phyloP scores from a whole-genome alignment of 768 basidiomycete genomes.

The Dacryopinax primogenitus region DNA sequence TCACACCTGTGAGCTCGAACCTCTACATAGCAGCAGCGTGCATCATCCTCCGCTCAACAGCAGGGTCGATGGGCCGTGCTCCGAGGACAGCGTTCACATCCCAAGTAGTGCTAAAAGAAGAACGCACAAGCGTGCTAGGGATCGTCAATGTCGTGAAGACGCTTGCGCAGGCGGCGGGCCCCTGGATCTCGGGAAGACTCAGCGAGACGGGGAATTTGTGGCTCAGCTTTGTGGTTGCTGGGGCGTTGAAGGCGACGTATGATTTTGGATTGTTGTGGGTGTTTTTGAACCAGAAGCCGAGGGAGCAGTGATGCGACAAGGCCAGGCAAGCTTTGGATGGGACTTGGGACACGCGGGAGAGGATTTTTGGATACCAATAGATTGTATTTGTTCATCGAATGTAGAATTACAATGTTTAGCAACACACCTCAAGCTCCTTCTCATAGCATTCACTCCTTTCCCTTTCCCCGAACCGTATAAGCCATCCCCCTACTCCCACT shows the following conservation, averaged over 20 bases:
- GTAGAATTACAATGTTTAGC: too few species aligned
- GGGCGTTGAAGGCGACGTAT: constrained; percentile 17
- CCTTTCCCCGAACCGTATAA: neutral
- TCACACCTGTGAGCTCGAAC: constrained; percentile 17
- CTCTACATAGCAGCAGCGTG: constrained; percentile 16
- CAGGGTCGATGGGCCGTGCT: constrained; percentile 22
- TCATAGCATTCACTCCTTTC: too few species aligned
- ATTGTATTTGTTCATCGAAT: too few species aligned
- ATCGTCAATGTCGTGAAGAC: constrained; percentile 20
- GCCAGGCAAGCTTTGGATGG: too few species aligned
- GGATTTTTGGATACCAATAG: too few species aligned
- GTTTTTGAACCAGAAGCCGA: constrained; percentile 13
- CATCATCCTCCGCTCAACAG: constrained; percentile 18
- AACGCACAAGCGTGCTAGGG: constrained; percentile 22
- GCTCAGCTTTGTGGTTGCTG: constrained; percentile 21
- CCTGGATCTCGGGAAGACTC: constrained; percentile 19
- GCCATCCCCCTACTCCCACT: neutral
- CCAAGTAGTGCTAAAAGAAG: constrained; percentile 16
- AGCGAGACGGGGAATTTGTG: constrained; percentile 17
- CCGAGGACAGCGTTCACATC: constrained; percentile 23
- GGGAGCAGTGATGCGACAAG: too few species aligned
- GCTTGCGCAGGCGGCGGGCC: constrained; percentile 18
- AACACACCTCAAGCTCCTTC: too few species aligned
- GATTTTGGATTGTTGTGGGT: constrained; percentile 21
- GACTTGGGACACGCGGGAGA: too few species aligned